Percentiles rank a stretch among this genome's conserved stretches.
Evolutionary conservation across 2,329 filamentous ascomycete species (phyloP).

Genomic region (Cercospora sp.): DNA sequence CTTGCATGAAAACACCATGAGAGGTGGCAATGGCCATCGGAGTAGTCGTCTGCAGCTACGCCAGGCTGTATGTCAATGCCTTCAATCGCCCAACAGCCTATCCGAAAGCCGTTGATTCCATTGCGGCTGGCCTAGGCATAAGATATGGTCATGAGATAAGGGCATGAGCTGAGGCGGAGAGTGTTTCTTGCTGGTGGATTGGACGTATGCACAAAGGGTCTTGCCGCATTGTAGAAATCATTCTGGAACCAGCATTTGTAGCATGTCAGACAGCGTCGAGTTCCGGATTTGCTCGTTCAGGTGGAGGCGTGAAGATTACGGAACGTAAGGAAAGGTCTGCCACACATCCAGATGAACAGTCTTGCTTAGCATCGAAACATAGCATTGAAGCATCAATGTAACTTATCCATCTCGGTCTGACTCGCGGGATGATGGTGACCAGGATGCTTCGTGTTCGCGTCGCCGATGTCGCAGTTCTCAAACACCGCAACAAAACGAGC

Average conservation of each 20-base stretch:
- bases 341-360: not conserved
- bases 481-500: not conserved
- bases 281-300: not conserved
- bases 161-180: not conserved
- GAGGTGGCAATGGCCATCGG: not conserved
- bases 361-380: not conserved
- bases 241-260: not conserved
- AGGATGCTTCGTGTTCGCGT: not conserved
- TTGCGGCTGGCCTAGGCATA: not conserved
- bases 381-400: not conserved
- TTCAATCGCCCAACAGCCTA: not conserved
- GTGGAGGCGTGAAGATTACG: not conserved
- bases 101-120: not conserved
- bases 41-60: not conserved
- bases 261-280: not conserved
- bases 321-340: not conserved
- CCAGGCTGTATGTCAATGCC: not conserved
- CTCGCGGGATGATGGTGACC: not conserved
- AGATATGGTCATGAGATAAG: not conserved
- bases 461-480: slow-evolving; percentile 2
- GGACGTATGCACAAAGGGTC: not conserved
- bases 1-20: not conserved
- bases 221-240: not conserved
- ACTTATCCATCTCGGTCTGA: not conserved
- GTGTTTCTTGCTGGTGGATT: too few relatives aligned